Base-by-base conservation (phyloP, 768 basidiomycete species). In the Mycena galopus region DNA sequence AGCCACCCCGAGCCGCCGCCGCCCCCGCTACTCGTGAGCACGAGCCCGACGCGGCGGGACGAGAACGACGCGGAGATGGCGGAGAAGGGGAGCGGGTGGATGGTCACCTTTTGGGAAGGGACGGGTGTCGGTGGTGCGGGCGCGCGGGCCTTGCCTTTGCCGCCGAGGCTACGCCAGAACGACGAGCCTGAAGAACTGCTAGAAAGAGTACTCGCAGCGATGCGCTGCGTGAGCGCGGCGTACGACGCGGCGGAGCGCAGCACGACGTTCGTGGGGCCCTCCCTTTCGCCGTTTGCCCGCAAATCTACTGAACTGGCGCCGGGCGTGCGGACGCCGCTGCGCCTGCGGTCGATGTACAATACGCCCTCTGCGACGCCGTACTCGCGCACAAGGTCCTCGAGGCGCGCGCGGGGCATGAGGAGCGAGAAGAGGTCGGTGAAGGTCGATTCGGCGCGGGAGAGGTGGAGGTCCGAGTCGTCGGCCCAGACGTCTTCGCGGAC, bases 391-490 rank as follows among this genome's bases (percentile, higher is more conserved):
- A 96, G 86, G 78, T 96, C 94, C 80, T 96, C 94, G 30, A 93
- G 78, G 23, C 94, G 84, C 37, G 89, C 88, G 62, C 90, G 89
- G 8, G 94, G 94, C 82, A 95, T 93, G 76, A 85, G 87, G 61
- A 93, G 87, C 72, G 92, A 92, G 78, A 96, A 95, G 27, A 96
- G 82, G 76, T 95, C 94, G 69, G 89, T 89, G 84, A 93, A 95
- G 8, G 88, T 27, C 23, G 50, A 86, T 78, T 94, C 94, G 62
- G 91, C 91, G 21, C 91, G 85, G 76, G 91, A 91, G 58, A 94
- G 88, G 73, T 96, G 93, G 30, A 95, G 86, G 78, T 90, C 89
- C 4, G 88, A 86, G 61, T 94, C 92, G 80, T 94, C 94, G 59
- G 86, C 82, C 85, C 91, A 91, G 56, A 94, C 86, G 80, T 96